Percentiles rank a stretch among this genome's conserved stretches.
Evolutionary conservation across 352 stramenopile species (phyloP).

Genomic region (Pythium dissimile): DNA sequence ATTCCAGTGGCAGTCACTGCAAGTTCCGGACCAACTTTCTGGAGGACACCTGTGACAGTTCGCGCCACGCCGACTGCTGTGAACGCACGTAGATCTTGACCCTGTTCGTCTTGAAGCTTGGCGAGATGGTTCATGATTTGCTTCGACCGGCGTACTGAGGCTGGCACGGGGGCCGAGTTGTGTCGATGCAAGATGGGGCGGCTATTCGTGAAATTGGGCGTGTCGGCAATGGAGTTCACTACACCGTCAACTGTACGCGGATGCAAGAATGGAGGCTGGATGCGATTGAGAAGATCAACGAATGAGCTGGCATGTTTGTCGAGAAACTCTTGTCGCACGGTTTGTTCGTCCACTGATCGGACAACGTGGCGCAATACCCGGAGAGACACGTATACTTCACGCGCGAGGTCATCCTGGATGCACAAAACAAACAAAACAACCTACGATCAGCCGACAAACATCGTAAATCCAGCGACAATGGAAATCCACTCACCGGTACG

Average conservation of each 20-base stretch:
- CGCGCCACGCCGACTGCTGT: constrained; percentile 57
- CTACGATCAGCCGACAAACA: neutral
- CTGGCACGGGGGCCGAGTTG: constrained; percentile 8
- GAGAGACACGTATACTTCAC: constrained; percentile 70
- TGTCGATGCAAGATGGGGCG: constrained; percentile 5
- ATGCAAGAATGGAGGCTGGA: constrained; percentile 66
- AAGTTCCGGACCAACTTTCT: constrained; percentile 51
- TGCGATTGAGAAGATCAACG: constrained; percentile 48
- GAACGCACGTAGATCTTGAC: constrained; percentile 56
- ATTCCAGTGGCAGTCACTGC: constrained; percentile 34
- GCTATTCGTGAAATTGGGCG: neutral
- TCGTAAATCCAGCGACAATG: neutral
- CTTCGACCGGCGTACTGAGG: constrained; percentile 2
- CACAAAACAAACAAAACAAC: neutral
- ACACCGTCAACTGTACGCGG: constrained; percentile 53
- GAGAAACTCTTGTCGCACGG: constrained; percentile 49
- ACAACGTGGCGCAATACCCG: constrained; percentile 61
- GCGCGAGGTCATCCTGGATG: constrained; percentile 65
- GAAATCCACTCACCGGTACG: constrained; percentile 46
- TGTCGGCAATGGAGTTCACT: constrained; percentile 36
- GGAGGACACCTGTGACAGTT: constrained; percentile 56
- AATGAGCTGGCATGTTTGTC: constrained; percentile 33
- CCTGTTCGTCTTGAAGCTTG: constrained; percentile 43
- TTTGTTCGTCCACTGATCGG: constrained; percentile 46
- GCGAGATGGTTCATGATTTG: constrained; percentile 39